A percentile compares a stretch with the other conserved stretches of the same genome.
Conservation (phyloP, 352 stramenopile genomes). For the Pythium monospermum region DNA sequence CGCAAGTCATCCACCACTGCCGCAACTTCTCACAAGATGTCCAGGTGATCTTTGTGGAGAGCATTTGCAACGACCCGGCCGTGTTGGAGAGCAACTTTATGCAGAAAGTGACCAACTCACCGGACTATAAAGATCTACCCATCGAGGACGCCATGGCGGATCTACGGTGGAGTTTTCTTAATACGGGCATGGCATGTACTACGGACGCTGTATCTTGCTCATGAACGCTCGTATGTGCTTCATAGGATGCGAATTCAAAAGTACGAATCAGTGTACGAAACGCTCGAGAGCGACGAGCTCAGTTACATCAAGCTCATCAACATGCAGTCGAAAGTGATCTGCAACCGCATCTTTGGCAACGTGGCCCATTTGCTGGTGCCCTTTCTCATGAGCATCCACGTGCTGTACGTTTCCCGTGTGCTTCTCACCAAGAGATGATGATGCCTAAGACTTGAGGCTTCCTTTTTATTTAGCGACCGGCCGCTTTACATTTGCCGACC, state of each 20-base stretch:
- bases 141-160: constrained; percentile 47
- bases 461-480: constrained; percentile 15
- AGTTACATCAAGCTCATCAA: constrained; percentile 75
- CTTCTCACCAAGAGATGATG: too few relatives aligned
- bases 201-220: neutral
- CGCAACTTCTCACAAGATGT: constrained; percentile 20
- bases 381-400: constrained; percentile 49
- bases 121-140: constrained; percentile 53
- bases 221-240: too few relatives aligned
- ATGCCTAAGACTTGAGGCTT: neutral
- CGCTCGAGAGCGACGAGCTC: constrained; percentile 53
- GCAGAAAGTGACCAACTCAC: constrained; percentile 42
- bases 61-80: constrained; percentile 66
- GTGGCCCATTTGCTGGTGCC: constrained; percentile 42
- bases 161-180: too few relatives aligned
- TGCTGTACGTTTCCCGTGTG: constrained; percentile 35
- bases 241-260: constrained; percentile 58
- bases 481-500: constrained; percentile 41
- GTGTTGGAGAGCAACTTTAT: constrained; percentile 56
- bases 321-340: constrained; percentile 54
- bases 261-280: constrained; percentile 65
- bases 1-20: constrained; percentile 22
- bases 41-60: constrained; percentile 80
- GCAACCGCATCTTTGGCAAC: constrained; percentile 46
- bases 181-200: too few relatives aligned